Percentiles rank a stretch among this genome's conserved stretches.
These are phyloP conservation scores for Sanguinoderma infundibulare DNA, from an alignment of 1,284 basidiomycete genomes.

Conservation along the genomic window DNA sequence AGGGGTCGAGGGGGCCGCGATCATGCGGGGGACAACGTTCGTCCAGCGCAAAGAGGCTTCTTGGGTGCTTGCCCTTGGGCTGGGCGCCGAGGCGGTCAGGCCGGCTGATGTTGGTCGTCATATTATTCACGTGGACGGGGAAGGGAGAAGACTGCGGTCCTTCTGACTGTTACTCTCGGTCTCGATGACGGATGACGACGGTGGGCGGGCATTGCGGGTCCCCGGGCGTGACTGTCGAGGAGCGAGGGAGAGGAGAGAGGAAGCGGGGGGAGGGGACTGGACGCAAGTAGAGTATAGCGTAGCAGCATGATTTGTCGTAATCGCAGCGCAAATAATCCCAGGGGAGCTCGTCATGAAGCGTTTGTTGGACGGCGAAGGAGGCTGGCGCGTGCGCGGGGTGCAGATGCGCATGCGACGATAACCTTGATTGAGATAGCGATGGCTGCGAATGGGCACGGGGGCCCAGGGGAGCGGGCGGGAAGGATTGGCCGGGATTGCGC, in stretches of 20 bases:
- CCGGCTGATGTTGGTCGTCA: constrained; percentile 11
- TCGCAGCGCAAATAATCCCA: constrained; percentile 7
- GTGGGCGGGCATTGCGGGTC: constrained; percentile 8
- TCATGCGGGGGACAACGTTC: constrained; percentile 21
- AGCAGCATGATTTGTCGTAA: constrained; percentile 16
- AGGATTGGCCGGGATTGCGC: constrained; percentile 30
- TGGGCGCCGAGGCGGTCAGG: not conserved
- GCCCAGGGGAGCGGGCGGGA: constrained; percentile 16
- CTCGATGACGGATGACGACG: constrained; percentile 2
- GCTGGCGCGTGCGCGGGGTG: not conserved
- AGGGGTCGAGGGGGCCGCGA: constrained; percentile 8
- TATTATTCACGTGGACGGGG: constrained; percentile 24
- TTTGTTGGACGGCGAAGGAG: constrained; percentile 19
- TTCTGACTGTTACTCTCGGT: constrained; percentile 16
- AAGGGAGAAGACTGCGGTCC: constrained; percentile 6
- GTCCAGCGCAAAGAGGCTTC: constrained; percentile 11
- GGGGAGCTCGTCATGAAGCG: constrained; percentile 2
- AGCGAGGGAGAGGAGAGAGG: not conserved
- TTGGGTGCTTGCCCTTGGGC: constrained; percentile 13
- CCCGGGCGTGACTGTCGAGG: not conserved
- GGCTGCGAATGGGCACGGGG: constrained; percentile 9
- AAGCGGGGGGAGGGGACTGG: constrained; percentile 7
- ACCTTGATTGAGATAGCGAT: constrained; percentile 28
- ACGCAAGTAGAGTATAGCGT: constrained; percentile 9
- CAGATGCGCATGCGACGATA: constrained; percentile 13